Evolutionary conservation across 495 filamentous ascomycete genomes (phyloP).

Genomic region (Neurospora hispaniola): DNA sequence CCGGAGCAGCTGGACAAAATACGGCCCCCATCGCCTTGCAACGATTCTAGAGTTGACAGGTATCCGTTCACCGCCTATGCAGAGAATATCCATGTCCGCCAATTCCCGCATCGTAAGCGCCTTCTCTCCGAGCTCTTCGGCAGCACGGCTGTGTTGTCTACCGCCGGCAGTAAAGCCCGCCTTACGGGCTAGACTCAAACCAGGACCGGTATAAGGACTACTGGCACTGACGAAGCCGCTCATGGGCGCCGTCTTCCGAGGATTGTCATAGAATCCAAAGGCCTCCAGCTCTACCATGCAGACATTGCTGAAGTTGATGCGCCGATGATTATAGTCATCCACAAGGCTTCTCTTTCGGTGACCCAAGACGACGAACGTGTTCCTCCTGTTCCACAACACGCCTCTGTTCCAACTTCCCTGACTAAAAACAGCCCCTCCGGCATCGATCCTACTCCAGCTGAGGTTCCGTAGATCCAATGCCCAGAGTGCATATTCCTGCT

Average conservation of each 20-base stretch:
- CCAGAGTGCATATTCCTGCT: constrained; percentile 97
- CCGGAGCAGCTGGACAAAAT: constrained; percentile 80
- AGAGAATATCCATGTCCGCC: constrained; percentile 94
- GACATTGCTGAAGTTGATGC: constrained; percentile 94
- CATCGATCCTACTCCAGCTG: constrained; percentile 92
- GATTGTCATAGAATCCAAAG: constrained; percentile 94
- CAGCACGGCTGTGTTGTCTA: constrained; percentile 52
- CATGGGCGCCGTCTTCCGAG: constrained; percentile 61
- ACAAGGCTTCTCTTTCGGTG: constrained; percentile 89
- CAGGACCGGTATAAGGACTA: constrained; percentile 45
- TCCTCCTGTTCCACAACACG: constrained; percentile 82
- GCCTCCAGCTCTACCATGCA: constrained; percentile 95
- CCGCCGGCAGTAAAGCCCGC: constrained; percentile 58
- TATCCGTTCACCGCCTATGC: constrained; percentile 79
- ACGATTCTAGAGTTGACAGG: constrained; percentile 87
- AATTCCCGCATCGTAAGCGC: constrained; percentile 71
- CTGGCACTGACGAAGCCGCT: constrained; percentile 75
- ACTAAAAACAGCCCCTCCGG: constrained; percentile 84
- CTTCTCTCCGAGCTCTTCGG: constrained; percentile 75
- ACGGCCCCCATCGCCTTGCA: constrained; percentile 83
- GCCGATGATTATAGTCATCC: constrained; percentile 94
- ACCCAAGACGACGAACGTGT: constrained; percentile 88
- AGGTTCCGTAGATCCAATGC: constrained; percentile 79
- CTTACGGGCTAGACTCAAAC: constrained; percentile 47
- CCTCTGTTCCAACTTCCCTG: constrained; percentile 97